Conservation (phyloP, 2,329 filamentous ascomycete genomes). For the Talaromyces sp. region DNA sequence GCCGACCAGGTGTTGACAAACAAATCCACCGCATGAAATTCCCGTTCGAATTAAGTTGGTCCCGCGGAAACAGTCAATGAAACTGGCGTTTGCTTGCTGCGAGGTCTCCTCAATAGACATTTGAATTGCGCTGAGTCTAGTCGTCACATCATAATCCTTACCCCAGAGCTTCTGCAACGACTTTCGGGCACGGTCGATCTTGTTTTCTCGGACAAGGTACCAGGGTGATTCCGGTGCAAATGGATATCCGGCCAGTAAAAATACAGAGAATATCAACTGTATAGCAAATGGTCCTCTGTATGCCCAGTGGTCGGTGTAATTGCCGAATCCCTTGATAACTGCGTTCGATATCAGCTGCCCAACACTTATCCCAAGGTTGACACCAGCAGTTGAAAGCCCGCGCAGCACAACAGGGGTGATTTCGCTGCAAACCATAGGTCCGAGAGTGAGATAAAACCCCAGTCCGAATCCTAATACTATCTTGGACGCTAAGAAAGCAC, state of each 20-base stretch:
- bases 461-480: background rate
- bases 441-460: background rate
- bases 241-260: background rate
- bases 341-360: conserved; percentile 34
- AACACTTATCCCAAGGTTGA: conserved; percentile 48
- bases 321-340: conserved; percentile 29
- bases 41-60: conserved; percentile 39
- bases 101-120: background rate
- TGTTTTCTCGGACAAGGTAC: background rate
- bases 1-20: conserved; percentile 42
- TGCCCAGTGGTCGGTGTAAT: conserved; percentile 37
- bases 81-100: background rate
- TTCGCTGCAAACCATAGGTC: background rate
- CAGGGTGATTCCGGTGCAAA: background rate
- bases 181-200: background rate
- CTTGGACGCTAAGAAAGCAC: background rate
- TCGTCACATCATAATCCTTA: background rate
- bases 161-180: background rate
- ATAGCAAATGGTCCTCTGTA: conserved; percentile 45
- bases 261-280: conserved; percentile 35
- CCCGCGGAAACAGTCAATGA: conserved; percentile 37
- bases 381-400: conserved; percentile 47
- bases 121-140: background rate
- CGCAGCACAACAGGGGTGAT: conserved; percentile 44
- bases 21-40: conserved; percentile 43